Conservation (phyloP, 2,329 filamentous ascomycete genomes). For the Colletotrichum agaves region DNA sequence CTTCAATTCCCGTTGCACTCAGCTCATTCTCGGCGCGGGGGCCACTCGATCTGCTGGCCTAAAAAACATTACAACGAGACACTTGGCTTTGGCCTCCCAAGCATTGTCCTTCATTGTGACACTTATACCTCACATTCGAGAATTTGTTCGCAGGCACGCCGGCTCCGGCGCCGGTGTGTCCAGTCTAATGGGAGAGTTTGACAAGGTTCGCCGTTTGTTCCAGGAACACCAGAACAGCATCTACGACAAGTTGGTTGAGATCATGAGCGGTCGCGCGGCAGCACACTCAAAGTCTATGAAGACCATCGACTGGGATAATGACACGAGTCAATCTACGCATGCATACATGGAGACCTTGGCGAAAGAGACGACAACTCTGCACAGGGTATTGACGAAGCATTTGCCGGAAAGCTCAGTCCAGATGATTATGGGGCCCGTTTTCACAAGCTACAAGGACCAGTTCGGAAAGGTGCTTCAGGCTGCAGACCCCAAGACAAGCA, state of each 20-base stretch:
- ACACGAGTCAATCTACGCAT: conserved; percentile 59
- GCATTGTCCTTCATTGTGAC: conserved; percentile 88
- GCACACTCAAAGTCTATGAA: conserved; percentile 80
- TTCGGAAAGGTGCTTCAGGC: conserved; percentile 77
- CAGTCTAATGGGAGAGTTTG: conserved; percentile 81
- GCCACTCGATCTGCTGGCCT: conserved; percentile 89
- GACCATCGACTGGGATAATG: conserved; percentile 77
- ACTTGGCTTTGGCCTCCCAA: conserved; percentile 91
- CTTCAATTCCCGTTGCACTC: conserved; percentile 96
- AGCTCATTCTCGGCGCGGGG: conserved; percentile 93
- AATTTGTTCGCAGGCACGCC: conserved; percentile 85
- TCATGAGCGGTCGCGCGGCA: conserved; percentile 83
- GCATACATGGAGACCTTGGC: conserved; percentile 87
- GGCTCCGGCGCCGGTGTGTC: conserved; percentile 63
- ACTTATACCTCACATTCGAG: conserved; percentile 88
- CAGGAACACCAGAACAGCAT: conserved; percentile 93
- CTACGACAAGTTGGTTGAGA: conserved; percentile 92
- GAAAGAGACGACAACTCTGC: conserved; percentile 86
- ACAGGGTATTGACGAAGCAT: conserved; percentile 85
- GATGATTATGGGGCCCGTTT: conserved; percentile 89
- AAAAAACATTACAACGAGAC: conserved; percentile 96
- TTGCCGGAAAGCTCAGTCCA: conserved; percentile 79
- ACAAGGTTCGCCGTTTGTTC: conserved; percentile 83
- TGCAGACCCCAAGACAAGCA: conserved; percentile 71
- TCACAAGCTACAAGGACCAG: conserved; percentile 82